These are phyloP conservation scores for Hyphochytrium catenoides DNA, from an alignment of 352 stramenopile species.

Conservation along the genomic window DNA sequence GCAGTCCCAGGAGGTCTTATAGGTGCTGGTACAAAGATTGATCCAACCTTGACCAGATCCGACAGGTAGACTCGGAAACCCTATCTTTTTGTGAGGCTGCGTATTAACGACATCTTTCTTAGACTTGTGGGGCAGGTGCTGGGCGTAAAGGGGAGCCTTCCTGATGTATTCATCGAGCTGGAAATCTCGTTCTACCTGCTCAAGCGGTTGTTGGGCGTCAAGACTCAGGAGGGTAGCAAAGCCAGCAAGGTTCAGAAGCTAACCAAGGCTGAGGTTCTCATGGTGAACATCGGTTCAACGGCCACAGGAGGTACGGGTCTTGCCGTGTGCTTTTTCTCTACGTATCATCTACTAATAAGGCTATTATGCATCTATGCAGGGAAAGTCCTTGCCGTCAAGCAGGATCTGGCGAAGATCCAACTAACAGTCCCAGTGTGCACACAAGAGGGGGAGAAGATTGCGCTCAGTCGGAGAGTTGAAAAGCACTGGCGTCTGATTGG, in stretches of 20 bases:
- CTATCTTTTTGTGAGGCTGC: no score
- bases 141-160: conserved; percentile 86
- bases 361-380: no score
- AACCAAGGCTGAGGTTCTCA: conserved; percentile 95
- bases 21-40: conserved; percentile 96
- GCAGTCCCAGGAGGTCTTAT: conserved; percentile 97
- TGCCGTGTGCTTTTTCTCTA: conserved; percentile 15
- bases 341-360: no score
- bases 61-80: no score
- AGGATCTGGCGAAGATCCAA: conserved; percentile 95
- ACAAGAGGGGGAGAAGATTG: conserved; percentile 99
- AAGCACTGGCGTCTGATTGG: conserved; percentile 99
- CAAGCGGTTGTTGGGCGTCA: conserved; percentile 94
- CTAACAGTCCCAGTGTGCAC: conserved; percentile 98
- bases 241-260: conserved; percentile 98
- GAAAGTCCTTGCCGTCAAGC: conserved; percentile 78
- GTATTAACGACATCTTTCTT: no score
- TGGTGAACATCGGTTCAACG: conserved; percentile 99
- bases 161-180: conserved; percentile 95
- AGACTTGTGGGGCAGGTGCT: conserved; percentile 96
- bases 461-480: conserved; percentile 95
- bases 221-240: conserved; percentile 95
- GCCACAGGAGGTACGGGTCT: conserved; percentile 83
- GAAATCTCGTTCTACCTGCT: conserved; percentile 99
- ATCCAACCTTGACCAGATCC: conserved; percentile 93